These are phyloP conservation scores for Debaryomyces subglobosus DNA, from an alignment of 1,139 yeast species.

Conservation along the genomic window DNA sequence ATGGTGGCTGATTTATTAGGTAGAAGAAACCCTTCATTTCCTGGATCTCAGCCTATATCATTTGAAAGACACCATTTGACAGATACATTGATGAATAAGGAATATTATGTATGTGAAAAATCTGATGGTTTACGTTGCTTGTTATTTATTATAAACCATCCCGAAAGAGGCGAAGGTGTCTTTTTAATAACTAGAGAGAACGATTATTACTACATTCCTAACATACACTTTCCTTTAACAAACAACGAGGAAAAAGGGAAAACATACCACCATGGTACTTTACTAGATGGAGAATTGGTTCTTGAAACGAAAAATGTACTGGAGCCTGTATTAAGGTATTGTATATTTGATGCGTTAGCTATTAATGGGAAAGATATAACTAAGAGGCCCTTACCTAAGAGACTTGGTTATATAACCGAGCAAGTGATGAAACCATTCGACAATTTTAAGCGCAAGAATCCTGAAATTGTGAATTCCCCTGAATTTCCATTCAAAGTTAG, in stretches of 20 bases:
- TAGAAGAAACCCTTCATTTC: slow-evolving; percentile 56
- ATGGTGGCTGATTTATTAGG: slow-evolving; percentile 73
- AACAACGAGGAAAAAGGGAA: slow-evolving; percentile 51
- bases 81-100: slow-evolving; percentile 57
- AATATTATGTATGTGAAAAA: slow-evolving; percentile 91
- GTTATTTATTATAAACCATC: slow-evolving; percentile 66
- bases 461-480: slow-evolving; percentile 67
- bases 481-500: slow-evolving; percentile 84
- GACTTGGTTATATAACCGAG: slow-evolving; percentile 87
- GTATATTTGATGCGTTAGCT: slow-evolving; percentile 90
- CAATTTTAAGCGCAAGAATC: slow-evolving; percentile 64
- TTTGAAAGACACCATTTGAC: slow-evolving; percentile 75
- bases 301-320: slow-evolving; percentile 58
- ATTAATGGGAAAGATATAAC: slow-evolving; percentile 74
- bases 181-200: slow-evolving; percentile 81
- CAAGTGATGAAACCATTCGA: slow-evolving; percentile 82
- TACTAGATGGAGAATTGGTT: slow-evolving; percentile 88
- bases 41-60: slow-evolving; percentile 96
- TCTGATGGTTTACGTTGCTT: slow-evolving; percentile 91
- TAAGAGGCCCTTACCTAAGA: slow-evolving; percentile 70
- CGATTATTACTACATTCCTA: slow-evolving; percentile 79
- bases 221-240: slow-evolving; percentile 76
- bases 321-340: slow-evolving; percentile 61
- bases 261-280: slow-evolving; percentile 79
- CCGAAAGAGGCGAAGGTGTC: slow-evolving; percentile 75